These are phyloP conservation scores for Linum tenue DNA, from an alignment of 345 rosid species.

Conservation along the genomic window DNA sequence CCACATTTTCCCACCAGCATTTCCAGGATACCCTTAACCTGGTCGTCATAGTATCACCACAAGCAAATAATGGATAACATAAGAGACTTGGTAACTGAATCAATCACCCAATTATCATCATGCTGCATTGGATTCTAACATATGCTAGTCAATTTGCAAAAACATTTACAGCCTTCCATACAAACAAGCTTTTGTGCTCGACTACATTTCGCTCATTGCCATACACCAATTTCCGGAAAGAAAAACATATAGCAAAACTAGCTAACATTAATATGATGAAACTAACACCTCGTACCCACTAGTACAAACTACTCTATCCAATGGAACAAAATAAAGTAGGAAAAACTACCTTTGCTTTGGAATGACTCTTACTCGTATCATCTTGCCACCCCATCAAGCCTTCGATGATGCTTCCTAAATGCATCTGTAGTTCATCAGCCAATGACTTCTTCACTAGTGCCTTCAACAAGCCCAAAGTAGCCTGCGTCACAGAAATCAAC, in stretches of 20 bases:
- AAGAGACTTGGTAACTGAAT: not conserved
- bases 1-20: slow-evolving; percentile 96
- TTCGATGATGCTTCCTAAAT: slow-evolving; percentile 64
- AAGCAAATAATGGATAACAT: too few relatives aligned
- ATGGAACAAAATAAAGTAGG: not conserved
- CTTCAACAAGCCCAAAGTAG: slow-evolving; percentile 79
- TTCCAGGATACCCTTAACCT: slow-evolving; percentile 90
- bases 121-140: not conserved
- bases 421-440: slow-evolving; percentile 62
- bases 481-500: slow-evolving; percentile 43
- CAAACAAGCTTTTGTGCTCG: too few relatives aligned
- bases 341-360: slow-evolving; percentile 69
- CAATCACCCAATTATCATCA: not conserved
- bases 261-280: too few relatives aligned
- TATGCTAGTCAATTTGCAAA: not conserved
- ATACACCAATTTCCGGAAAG: not conserved
- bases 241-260: not conserved
- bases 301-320: not conserved
- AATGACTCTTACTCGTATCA: slow-evolving; percentile 58
- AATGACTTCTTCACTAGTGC: slow-evolving; percentile 92
- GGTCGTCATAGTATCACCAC: not conserved
- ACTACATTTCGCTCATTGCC: not conserved
- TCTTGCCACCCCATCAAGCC: slow-evolving; percentile 88
- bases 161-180: not conserved
- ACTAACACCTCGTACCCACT: not conserved